Base-by-base conservation (phyloP, 352 stramenopile genomes). In the Phytopythium delawarense region DNA sequence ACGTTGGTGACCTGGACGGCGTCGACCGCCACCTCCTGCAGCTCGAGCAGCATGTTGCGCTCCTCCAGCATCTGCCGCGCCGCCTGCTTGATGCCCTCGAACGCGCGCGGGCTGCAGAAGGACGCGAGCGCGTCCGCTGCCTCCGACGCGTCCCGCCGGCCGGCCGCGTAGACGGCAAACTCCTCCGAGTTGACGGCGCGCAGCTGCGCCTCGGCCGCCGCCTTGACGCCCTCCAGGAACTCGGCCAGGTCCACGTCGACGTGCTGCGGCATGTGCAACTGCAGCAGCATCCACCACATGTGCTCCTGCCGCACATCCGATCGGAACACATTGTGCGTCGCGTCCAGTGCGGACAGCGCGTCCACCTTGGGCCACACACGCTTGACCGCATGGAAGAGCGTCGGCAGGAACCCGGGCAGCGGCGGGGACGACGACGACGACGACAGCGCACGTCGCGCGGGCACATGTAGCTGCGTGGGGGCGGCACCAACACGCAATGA, bases 191-290 rank as follows among this genome's bases (percentile, higher is more conserved):
- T 81, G 15, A 72, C 70, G 0, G 70, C 65, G 32, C 66, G 67
- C 2, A 78, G 64, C 28, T 81, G 70, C 54, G 39, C 21, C n/a
- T 67, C 58, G 6, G 62, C 50, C 1, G 74, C 72, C 35, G 58
- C 63, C 32, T 75, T 67, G 11, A 62, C 71, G 1, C 74, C 74
- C 8, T 74, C 51, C 6, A 83, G 61, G 58, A 83, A 83, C 51
- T 78, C 69, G n/a, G 55, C 30, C 59, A 80, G 57, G 51, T 83
- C 69, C 23, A 83, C 52, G 28, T 75, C 28, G 7, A 50, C 69
- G 12, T 57, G 48, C 40, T 57, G 40, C 18, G 74, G 71, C 72
- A 74, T 73, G 39, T 82, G 66, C 40, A 82, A 40, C 45, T 76
- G 65, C 59, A 76, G 35, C 54, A 82, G 67, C 40, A 63, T 67